These are phyloP conservation scores for Malassezia psittaci DNA, from an alignment of 1,284 basidiomycete genomes.

Conservation along the genomic window DNA sequence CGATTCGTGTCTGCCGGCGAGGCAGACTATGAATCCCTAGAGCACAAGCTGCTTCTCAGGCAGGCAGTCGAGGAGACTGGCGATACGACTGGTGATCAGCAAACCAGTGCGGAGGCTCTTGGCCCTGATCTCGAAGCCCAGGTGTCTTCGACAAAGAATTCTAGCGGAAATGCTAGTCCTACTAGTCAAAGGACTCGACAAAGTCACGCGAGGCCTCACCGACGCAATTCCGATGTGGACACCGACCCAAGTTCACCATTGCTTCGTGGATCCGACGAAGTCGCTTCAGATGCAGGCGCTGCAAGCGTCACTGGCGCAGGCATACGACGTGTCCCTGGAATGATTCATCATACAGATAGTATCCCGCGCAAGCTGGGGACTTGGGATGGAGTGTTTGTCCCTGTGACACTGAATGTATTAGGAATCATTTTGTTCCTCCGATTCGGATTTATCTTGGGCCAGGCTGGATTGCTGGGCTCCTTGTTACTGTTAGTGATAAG, in stretches of 20 bases:
- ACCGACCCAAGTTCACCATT: neutral
- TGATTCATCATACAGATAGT: neutral
- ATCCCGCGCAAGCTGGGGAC: slow-evolving; percentile 41
- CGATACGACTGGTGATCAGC: slow-evolving; percentile 10
- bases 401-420: slow-evolving; percentile 45
- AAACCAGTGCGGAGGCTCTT: neutral
- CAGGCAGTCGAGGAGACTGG: slow-evolving; percentile 17
- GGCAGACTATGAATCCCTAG: slow-evolving; percentile 34
- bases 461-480: slow-evolving; percentile 41
- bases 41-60: slow-evolving; percentile 32
- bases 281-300: neutral
- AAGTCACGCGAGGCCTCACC: neutral
- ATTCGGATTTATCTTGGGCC: slow-evolving; percentile 46
- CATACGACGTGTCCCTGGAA: neutral
- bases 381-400: slow-evolving; percentile 46
- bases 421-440: slow-evolving; percentile 47
- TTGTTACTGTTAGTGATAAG: slow-evolving; percentile 35
- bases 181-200: neutral
- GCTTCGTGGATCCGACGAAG: too few species aligned
- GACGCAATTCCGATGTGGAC: slow-evolving; percentile 13
- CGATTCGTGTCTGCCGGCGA: slow-evolving; percentile 40
- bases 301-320: neutral
- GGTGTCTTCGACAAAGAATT: slow-evolving; percentile 11
- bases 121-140: neutral
- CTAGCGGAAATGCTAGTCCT: neutral